Conservation (phyloP, 331 rosid genomes). For the Spiraea crenata region DNA sequence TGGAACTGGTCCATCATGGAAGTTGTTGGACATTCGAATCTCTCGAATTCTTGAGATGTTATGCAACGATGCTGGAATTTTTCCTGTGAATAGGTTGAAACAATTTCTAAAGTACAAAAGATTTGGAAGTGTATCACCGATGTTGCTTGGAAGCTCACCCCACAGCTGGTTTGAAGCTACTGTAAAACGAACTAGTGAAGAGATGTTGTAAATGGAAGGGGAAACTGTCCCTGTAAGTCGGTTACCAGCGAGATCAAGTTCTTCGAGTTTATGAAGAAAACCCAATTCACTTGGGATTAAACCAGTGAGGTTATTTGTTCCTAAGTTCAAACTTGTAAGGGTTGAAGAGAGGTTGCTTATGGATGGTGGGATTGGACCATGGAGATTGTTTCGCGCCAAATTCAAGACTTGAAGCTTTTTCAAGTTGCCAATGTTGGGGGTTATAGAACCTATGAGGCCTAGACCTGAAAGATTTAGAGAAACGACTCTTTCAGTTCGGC, state of each 20-base stretch:
- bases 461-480: conserved; percentile 48
- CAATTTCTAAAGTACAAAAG: conserved; percentile 51
- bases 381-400: conserved; percentile 45
- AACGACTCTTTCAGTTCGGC: conserved; percentile 37
- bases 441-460: conserved; percentile 48
- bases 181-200: conserved; percentile 56
- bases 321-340: conserved; percentile 48
- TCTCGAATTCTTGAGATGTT: conserved; percentile 54
- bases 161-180: conserved; percentile 59
- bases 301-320: conserved; percentile 58
- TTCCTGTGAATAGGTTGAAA: conserved; percentile 58
- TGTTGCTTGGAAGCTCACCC: conserved; percentile 69
- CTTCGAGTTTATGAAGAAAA: conserved; percentile 40
- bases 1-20: conserved; percentile 65
- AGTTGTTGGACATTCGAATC: conserved; percentile 51
- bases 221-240: conserved; percentile 59
- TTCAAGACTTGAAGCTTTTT: conserved; percentile 50
- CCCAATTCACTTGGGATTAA: conserved; percentile 50
- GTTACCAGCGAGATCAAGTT: conserved; percentile 54
- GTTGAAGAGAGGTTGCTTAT: conserved; percentile 57
- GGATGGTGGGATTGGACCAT: conserved; percentile 45
- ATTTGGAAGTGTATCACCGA: conserved; percentile 60
- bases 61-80: conserved; percentile 66
- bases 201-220: conserved; percentile 46
- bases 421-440: conserved; percentile 58